A percentile compares a stretch with the other conserved stretches of the same genome.
Evolutionary conservation across 805 yeast genomes (phyloP).

Genomic region (Yamadazyma akitaensis): DNA sequence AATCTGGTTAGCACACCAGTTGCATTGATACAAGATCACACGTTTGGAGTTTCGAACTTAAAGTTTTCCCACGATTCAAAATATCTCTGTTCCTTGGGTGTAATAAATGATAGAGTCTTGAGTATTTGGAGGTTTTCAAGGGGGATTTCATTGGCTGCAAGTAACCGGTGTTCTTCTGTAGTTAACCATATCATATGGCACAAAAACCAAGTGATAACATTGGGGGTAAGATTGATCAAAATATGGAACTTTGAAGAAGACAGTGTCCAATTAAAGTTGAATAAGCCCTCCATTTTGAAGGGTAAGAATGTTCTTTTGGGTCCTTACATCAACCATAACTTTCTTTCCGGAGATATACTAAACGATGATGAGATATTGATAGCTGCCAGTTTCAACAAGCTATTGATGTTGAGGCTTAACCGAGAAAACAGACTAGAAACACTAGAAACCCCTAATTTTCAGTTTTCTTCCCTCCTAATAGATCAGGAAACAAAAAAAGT

Average conservation of each 20-base stretch:
- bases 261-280: background rate
- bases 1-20: slow-evolving; percentile 48
- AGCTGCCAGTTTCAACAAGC: slow-evolving; percentile 29
- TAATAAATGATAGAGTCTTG: slow-evolving; percentile 65
- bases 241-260: slow-evolving; percentile 51
- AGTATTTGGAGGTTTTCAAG: slow-evolving; percentile 54
- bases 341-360: slow-evolving; percentile 36
- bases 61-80: slow-evolving; percentile 58
- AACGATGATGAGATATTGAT: slow-evolving; percentile 36
- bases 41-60: slow-evolving; percentile 57
- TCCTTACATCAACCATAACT: slow-evolving; percentile 44
- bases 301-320: slow-evolving; percentile 64
- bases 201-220: slow-evolving; percentile 46
- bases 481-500: background rate
- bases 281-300: slow-evolving; percentile 30
- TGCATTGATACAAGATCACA: slow-evolving; percentile 56
- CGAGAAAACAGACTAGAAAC: background rate
- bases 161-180: slow-evolving; percentile 61
- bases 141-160: slow-evolving; percentile 32
- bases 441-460: background rate
- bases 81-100: slow-evolving; percentile 58
- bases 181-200: slow-evolving; percentile 59
- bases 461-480: background rate
- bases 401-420: slow-evolving; percentile 25
- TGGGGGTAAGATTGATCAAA: slow-evolving; percentile 60